These are phyloP conservation scores for Chlamydomonas eustigma DNA, from an alignment of 139 green algal species.

Conservation along the genomic window DNA sequence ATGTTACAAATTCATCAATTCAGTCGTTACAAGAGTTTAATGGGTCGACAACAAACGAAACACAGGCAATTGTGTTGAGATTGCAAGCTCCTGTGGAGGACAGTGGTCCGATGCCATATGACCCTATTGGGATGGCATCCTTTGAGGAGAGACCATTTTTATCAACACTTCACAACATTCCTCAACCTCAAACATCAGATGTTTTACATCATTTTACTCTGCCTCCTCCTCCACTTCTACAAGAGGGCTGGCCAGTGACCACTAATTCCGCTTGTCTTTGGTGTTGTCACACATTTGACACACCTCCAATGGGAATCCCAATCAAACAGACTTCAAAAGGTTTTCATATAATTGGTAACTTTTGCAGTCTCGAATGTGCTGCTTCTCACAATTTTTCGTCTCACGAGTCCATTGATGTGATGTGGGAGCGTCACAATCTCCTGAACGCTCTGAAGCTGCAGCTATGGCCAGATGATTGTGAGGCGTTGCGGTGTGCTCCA, in stretches of 20 bases:
- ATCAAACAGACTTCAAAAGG: not conserved
- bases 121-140: too few species aligned
- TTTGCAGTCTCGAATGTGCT: conserved; percentile 20
- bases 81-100: too few species aligned
- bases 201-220: too few species aligned
- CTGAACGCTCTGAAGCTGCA: conserved; percentile 2
- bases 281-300: conserved; percentile 19
- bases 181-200: too few species aligned
- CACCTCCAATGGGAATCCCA: conserved; percentile 3
- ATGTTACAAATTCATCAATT: too few species aligned
- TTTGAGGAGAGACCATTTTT: too few species aligned
- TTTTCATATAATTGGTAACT: conserved; percentile 16
- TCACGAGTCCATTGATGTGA: not conserved
- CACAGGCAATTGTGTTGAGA: too few species aligned
- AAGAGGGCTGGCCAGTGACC: conserved; percentile 11
- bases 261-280: conserved; percentile 17
- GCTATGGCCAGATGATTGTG: not conserved
- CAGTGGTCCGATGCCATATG: too few species aligned
- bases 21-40: too few species aligned
- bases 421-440: conserved; percentile 2
- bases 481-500: not conserved
- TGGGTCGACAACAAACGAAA: too few species aligned
- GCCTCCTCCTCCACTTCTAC: too few species aligned
- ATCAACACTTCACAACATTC: too few species aligned
- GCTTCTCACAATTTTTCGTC: conserved; percentile 11